Base-by-base conservation (phyloP, 129 eudicot genomes). In the Lonicera japonica region DNA sequence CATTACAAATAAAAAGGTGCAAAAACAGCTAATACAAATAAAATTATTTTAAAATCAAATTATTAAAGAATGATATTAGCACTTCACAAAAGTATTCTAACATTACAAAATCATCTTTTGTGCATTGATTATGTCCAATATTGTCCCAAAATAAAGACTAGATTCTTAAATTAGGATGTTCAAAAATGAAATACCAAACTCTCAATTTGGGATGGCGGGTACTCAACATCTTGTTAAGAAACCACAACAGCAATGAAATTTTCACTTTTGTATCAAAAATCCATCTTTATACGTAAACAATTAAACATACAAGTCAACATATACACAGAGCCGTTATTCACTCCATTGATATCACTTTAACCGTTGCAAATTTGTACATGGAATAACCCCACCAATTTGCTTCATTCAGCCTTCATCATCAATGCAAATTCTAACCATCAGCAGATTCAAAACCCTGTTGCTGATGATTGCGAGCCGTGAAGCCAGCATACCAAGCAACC, bases 401-500 rank as follows among this genome's bases (percentile, higher is more conserved):
- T n/a, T n/a, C 36, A 16, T 55, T 18, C 52, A 62, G 45, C 55
- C 60, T 8, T 48, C 52, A 62, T 36, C 45, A 71, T 70, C 55
- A 55, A 71, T 25, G 67, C n/a, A 69, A 62, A 46, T 56, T 45
- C 60, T 50, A 47, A 1, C 2, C 71, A 0, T 19, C 62, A 66
- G 55, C 63, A 50, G 48, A 1, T 14, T 34, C 64, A 58, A 58
- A 54, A 0, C 73, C 43, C 67, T 72, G 65, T 11, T 70, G 56
- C 70, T 77, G 75, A 68, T 60, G 84, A 68, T 67, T 73, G 15
- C 66, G 80, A 51, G 96, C 88, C 7, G 86, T 79, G 58, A 87
- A 87, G 10, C 98, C 98, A 0, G 98, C 91, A 60, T 77, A 92
- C 98, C 98, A 92, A 51, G 96, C 96, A 29, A 92, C 95, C 79